Base-by-base conservation (phyloP, 1,284 basidiomycete species). In the Naganishia cerealis region DNA sequence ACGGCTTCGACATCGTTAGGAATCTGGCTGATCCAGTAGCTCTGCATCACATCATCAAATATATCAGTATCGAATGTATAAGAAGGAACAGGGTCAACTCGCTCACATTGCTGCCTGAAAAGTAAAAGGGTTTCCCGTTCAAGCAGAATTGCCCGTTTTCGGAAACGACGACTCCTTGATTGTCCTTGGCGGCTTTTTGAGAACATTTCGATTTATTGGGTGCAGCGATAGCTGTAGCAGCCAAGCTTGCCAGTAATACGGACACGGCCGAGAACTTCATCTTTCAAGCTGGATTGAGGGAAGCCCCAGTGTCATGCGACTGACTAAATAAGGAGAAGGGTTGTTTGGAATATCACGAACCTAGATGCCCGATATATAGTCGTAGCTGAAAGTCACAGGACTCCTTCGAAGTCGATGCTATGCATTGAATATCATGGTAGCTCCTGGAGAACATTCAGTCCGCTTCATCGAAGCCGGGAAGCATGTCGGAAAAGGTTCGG, bases 1-100 rank as follows among this genome's bases (percentile, higher is more conserved):
- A 46, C 43, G 16, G 43, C 43, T 46, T 46, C 43, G 43, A 46
- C 43, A n/a, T 46, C 43, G 16, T 46, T 46, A 2, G 43, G 43
- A 18, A 46, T 46, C 43, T 46, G 43, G 16, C n/a, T 46, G 43
- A 46, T 46, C 43, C 43, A 46, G 43, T 46, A 46, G 43, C 43
- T 46, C 43, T 46, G n/a, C 16, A 46, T 18, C 43, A 18, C 43
- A 18, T 7, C 43, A 3, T n/a, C 43, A 18, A n/a, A 4, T 16
- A 18, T 18, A 18, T 8, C 2, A 8, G 16, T 8, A 8, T 46
- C 43, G n/a, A n/a, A 6, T n/a, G 40, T 3, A 18, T 9, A 13
- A 42, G 13, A 42, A 42, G 40, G 40, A 42, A 42, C 16, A 46
- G 43, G n/a, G 43, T 9, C 16, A 16, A n/a, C 43, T 8, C n/a